phyloP scores from a whole-genome alignment of 1,139 yeast species.

The Zhuliangozyma blackwelliae region DNA sequence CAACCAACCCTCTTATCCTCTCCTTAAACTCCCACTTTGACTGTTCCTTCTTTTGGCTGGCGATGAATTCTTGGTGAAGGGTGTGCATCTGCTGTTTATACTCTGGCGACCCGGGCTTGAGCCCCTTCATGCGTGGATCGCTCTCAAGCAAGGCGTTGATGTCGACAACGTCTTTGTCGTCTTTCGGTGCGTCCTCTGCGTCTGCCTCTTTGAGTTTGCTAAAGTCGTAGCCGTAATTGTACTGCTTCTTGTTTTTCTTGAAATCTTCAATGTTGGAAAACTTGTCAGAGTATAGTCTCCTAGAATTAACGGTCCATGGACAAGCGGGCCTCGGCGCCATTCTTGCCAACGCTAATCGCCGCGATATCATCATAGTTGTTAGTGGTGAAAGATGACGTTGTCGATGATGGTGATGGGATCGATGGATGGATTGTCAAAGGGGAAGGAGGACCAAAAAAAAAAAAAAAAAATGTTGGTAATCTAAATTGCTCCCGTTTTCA shows the following conservation, averaged over 20 bases:
- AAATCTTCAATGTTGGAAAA: conserved; percentile 28
- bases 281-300: neutral
- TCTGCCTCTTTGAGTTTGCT: conserved; percentile 24
- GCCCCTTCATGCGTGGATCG: conserved; percentile 31
- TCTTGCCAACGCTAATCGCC: no score
- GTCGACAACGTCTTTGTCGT: conserved; percentile 15
- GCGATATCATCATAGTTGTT: conserved; percentile 11
- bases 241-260: conserved; percentile 34
- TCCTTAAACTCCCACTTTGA: conserved; percentile 27
- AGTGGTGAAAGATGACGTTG: conserved; percentile 25
- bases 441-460: no score
- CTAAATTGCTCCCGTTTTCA: no score
- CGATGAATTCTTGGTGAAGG: conserved; percentile 26
- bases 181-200: conserved; percentile 5
- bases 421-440: conserved; percentile 1
- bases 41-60: conserved; percentile 18
- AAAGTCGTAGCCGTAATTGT: conserved; percentile 30
- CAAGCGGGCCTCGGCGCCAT: no score
- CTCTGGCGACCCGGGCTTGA: conserved; percentile 34
- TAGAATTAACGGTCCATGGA: no score
- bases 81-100: conserved; percentile 30
- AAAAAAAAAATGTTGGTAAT: no score
- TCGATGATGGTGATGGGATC: conserved; percentile 10
- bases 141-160: conserved; percentile 23
- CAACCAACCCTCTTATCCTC: conserved; percentile 30